These are phyloP conservation scores for Lactarius akahatsu DNA, from an alignment of 768 basidiomycete genomes.

Conservation along the genomic window DNA sequence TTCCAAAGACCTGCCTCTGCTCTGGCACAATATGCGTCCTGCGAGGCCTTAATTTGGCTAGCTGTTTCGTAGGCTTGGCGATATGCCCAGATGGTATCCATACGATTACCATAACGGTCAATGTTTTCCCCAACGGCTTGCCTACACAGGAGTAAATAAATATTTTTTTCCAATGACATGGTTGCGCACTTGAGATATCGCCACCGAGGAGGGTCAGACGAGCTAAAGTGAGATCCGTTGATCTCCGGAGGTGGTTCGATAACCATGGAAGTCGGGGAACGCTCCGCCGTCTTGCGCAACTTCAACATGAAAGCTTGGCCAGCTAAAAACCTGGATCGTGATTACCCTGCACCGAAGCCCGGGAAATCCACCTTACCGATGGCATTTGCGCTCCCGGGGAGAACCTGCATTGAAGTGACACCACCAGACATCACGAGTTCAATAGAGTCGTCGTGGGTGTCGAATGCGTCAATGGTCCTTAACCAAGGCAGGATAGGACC, in stretches of 20 bases:
- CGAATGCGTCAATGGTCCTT: constrained; percentile 78
- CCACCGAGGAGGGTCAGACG: constrained; percentile 56
- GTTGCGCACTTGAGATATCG: constrained; percentile 72
- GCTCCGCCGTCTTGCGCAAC: constrained; percentile 71
- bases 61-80: constrained; percentile 81
- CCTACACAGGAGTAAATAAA: constrained; percentile 35
- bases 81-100: constrained; percentile 79
- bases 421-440: constrained; percentile 80
- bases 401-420: constrained; percentile 78
- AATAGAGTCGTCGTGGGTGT: constrained; percentile 81
- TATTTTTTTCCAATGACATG: neutral
- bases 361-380: constrained; percentile 50
- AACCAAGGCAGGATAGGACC: constrained; percentile 77
- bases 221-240: constrained; percentile 43
- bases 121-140: constrained; percentile 29
- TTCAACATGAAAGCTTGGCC: constrained; percentile 90
- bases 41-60: constrained; percentile 60
- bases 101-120: constrained; percentile 42
- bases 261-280: constrained; percentile 76
- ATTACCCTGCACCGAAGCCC: constrained; percentile 22
- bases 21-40: constrained; percentile 69
- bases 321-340: constrained; percentile 42
- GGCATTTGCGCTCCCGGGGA: constrained; percentile 75
- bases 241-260: constrained; percentile 78
- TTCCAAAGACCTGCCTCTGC: constrained; percentile 49